Percentiles rank a stretch among this genome's conserved stretches.
These are phyloP conservation scores for Rachicladosporium sp. DNA, from an alignment of 2,329 filamentous ascomycete species.

Conservation along the genomic window DNA sequence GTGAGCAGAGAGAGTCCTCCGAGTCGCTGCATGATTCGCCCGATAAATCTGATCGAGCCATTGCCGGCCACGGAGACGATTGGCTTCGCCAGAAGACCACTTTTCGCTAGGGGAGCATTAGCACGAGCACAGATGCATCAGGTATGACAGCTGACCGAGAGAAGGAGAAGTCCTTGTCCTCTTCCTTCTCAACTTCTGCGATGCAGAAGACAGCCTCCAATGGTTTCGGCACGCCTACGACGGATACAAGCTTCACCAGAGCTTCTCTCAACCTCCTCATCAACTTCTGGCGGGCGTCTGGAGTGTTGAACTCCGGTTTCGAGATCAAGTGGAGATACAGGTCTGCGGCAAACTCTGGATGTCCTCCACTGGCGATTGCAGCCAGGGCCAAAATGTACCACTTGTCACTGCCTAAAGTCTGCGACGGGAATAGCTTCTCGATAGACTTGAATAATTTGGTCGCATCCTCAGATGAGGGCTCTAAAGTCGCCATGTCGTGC, in stretches of 20 bases:
- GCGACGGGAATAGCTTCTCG: conserved; percentile 33
- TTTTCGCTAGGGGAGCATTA: conserved; percentile 26
- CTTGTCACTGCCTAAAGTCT: conserved; percentile 30
- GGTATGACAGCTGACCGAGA: conserved; percentile 35
- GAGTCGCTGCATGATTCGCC: conserved; percentile 32
- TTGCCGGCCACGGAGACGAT: conserved; percentile 38
- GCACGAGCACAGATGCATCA: not conserved
- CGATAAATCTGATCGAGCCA: conserved; percentile 49
- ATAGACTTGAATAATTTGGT: conserved; percentile 27
- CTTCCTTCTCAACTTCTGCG: conserved; percentile 36
- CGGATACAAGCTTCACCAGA: conserved; percentile 44
- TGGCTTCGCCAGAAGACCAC: conserved; percentile 47
- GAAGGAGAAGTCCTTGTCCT: conserved; percentile 45
- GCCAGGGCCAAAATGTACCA: conserved; percentile 37
- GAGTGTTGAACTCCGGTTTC: conserved; percentile 33
- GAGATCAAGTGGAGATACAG: conserved; percentile 46
- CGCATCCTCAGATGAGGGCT: conserved; percentile 2
- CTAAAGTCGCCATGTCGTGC: no score
- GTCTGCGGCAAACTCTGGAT: conserved; percentile 39
- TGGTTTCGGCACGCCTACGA: conserved; percentile 52
- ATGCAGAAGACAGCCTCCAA: conserved; percentile 49
- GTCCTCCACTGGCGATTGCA: conserved; percentile 37
- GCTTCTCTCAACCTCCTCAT: conserved; percentile 44
- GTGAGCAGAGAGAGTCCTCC: conserved; percentile 31
- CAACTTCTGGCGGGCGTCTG: conserved; percentile 34